These are phyloP conservation scores for Ceratocystis alfenasii DNA, from an alignment of 2,329 filamentous ascomycete species.

Conservation along the genomic window DNA sequence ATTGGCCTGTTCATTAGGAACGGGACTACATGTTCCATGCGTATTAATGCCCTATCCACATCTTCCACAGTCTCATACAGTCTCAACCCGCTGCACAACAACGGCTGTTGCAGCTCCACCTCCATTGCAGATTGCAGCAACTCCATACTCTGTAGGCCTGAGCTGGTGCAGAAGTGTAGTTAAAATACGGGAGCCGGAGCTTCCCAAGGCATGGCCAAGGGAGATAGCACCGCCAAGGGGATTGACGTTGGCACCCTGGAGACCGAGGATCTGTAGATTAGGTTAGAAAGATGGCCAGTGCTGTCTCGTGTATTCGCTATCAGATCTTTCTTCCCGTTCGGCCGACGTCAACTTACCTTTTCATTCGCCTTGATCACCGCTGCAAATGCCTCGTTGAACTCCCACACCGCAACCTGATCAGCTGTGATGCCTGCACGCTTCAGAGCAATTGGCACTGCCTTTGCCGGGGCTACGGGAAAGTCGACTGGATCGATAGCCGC, in stretches of 20 bases:
- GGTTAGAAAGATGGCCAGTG: neutral
- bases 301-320: neutral
- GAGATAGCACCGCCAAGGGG: constrained; percentile 84
- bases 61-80: constrained; percentile 32
- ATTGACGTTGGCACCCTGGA: constrained; percentile 72
- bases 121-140: constrained; percentile 93
- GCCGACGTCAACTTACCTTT: constrained; percentile 43
- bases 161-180: constrained; percentile 85
- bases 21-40: neutral
- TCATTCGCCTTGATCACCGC: constrained; percentile 90
- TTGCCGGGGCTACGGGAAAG: constrained; percentile 84
- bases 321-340: neutral
- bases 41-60: neutral
- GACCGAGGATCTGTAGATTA: constrained; percentile 54
- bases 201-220: constrained; percentile 81
- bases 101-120: constrained; percentile 85
- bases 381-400: constrained; percentile 97
- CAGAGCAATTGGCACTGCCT: constrained; percentile 82
- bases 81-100: constrained; percentile 72
- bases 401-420: constrained; percentile 88
- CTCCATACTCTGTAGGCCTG: constrained; percentile 83
- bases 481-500: constrained; percentile 84
- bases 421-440: constrained; percentile 80
- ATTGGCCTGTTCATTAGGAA: neutral
- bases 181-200: constrained; percentile 82